Evolutionary conservation across 2,329 filamentous ascomycete genomes (phyloP).

Genomic region (Metarhizium album): DNA sequence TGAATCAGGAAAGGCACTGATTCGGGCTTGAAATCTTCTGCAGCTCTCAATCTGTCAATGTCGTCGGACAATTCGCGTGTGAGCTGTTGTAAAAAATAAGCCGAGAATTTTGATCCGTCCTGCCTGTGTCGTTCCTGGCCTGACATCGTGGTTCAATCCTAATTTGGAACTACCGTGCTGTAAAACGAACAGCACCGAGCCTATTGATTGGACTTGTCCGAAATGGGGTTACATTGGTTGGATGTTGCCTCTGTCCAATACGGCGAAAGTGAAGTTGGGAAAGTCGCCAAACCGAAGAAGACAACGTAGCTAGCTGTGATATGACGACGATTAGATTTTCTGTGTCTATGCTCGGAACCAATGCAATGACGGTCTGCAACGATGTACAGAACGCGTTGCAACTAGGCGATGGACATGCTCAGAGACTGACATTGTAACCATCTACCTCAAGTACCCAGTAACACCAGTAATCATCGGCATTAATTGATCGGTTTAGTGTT

Average conservation of each 20-base stretch:
- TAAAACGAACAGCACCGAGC: neutral
- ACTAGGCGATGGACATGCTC: neutral
- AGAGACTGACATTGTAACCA: neutral
- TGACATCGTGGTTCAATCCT: slow-evolving; percentile 4
- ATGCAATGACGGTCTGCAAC: neutral
- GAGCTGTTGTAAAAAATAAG: slow-evolving; percentile 58
- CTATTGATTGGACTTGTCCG: neutral
- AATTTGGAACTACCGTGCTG: neutral
- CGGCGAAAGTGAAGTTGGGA: neutral
- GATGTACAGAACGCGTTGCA: neutral
- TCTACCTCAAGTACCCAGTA: too few relatives aligned
- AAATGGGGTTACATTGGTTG: neutral
- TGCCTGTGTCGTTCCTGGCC: neutral
- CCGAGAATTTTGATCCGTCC: slow-evolving; percentile 36
- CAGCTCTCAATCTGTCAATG: slow-evolving; percentile 55
- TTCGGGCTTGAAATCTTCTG: slow-evolving; percentile 60
- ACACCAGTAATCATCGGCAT: too few relatives aligned
- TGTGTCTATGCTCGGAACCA: neutral
- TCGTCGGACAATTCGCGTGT: slow-evolving; percentile 65
- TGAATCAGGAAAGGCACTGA: slow-evolving; percentile 54
- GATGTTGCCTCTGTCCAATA: neutral
- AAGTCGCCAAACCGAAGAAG: neutral
- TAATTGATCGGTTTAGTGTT: too few relatives aligned
- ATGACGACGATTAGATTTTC: neutral
- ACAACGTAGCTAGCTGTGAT: neutral